A percentile compares a stretch with the other conserved stretches of the same genome.
These are phyloP conservation scores for Oxyria digyna DNA, from an alignment of 148 eudicot genomes.

Conservation along the genomic window DNA sequence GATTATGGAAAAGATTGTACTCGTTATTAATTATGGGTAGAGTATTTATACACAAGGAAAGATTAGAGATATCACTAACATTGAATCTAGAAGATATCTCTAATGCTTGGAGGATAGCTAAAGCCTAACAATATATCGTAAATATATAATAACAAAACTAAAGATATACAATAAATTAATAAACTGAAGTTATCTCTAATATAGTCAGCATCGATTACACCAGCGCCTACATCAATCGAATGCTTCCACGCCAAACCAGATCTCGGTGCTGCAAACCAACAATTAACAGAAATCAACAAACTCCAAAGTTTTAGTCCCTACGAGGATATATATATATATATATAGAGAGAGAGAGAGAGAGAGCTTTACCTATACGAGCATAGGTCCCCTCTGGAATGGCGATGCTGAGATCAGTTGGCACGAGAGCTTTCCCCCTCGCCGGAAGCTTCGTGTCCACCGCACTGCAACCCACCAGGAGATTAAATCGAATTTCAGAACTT, in stretches of 20 bases:
- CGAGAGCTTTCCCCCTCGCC: constrained; percentile 76
- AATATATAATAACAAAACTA: no score
- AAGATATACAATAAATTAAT: no score
- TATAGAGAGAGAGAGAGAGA: background rate
- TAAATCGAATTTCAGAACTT: background rate
- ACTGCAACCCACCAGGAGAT: constrained; percentile 17
- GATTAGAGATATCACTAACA: no score
- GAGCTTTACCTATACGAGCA: constrained; percentile 50
- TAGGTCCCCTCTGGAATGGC: constrained; percentile 75
- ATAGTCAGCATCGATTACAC: constrained; percentile 18
- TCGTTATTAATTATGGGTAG: no score
- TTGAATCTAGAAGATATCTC: no score
- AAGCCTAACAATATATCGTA: no score
- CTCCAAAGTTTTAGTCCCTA: background rate
- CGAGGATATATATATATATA: no score
- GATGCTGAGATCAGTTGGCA: constrained; percentile 78
- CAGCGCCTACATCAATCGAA: constrained; percentile 89
- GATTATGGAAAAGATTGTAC: no score
- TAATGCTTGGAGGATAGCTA: no score
- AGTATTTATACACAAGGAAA: no score
- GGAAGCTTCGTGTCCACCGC: constrained; percentile 62
- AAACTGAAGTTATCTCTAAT: no score
- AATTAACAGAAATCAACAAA: background rate
- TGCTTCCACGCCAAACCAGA: constrained; percentile 91
- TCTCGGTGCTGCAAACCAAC: constrained; percentile 49